phyloP scores from a whole-genome alignment of 495 filamentous ascomycete genomes.

The Trichoderma gamsii region DNA sequence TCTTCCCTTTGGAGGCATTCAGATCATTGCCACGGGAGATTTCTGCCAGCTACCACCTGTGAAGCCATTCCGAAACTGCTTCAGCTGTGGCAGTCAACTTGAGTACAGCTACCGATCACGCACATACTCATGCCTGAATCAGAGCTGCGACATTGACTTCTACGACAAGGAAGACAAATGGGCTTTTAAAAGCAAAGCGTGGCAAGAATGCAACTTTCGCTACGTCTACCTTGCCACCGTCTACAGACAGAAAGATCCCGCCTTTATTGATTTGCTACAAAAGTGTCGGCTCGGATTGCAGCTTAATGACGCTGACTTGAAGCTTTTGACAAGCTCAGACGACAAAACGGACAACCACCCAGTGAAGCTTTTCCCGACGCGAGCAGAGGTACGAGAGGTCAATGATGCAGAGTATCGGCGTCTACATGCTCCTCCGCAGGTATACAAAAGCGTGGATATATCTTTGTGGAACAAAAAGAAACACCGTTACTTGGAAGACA shows the following conservation, averaged over 20 bases:
- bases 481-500: not conserved
- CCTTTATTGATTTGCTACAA: not conserved
- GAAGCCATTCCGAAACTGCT: slow-evolving; percentile 70
- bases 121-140: slow-evolving; percentile 20
- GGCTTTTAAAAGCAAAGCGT: slow-evolving; percentile 32
- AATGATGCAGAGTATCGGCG: not conserved
- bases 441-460: not conserved
- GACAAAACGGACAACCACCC: not conserved
- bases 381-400: not conserved
- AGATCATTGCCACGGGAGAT: slow-evolving; percentile 89
- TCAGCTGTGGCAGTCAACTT: slow-evolving; percentile 69
- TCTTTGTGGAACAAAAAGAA: not conserved
- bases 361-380: not conserved
- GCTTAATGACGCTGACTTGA: not conserved
- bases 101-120: slow-evolving; percentile 35
- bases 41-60: slow-evolving; percentile 95
- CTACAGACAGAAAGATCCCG: not conserved
- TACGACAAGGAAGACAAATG: slow-evolving; percentile 36
- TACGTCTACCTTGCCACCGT: slow-evolving; percentile 35
- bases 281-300: not conserved
- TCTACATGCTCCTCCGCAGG: not conserved
- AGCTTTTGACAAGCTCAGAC: not conserved
- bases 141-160: slow-evolving; percentile 23
- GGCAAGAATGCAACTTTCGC: slow-evolving; percentile 35
- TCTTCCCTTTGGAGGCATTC: slow-evolving; percentile 82